Conservation (phyloP, 441 rosid genomes). For the Adansonia gregorii region DNA sequence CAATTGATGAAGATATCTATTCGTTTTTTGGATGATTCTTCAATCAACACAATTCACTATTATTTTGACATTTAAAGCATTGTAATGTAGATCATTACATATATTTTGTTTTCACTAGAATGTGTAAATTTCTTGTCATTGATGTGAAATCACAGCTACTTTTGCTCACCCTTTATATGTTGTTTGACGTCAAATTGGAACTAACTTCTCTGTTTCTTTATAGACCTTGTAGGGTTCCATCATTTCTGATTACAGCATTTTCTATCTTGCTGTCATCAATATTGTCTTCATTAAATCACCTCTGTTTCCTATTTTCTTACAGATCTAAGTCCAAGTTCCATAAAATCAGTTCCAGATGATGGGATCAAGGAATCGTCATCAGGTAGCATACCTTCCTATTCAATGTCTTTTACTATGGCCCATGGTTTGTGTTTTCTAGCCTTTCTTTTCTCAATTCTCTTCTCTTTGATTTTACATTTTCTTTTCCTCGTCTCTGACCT, state of each 20-base stretch:
- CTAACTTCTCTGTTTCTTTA: not conserved
- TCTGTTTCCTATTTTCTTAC: constrained; percentile 10
- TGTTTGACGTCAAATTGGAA: not conserved
- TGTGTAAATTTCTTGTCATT: constrained; percentile 1
- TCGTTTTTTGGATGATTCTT: not conserved
- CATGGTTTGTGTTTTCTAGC: not conserved
- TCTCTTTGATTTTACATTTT: not conserved
- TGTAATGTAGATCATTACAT: too few species aligned
- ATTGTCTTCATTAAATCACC: not conserved
- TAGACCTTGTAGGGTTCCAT: not conserved
- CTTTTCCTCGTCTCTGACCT: not conserved
- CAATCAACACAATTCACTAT: not conserved
- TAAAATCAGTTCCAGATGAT: constrained; percentile 1
- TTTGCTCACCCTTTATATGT: not conserved
- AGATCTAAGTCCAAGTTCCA: constrained; percentile 15
- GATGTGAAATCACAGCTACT: not conserved
- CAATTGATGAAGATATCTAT: not conserved
- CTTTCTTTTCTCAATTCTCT: not conserved
- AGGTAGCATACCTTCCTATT: constrained; percentile 10
- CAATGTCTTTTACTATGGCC: not conserved
- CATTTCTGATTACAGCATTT: not conserved
- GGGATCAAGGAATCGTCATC: not conserved
- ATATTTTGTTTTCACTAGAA: not conserved
- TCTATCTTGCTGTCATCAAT: not conserved
- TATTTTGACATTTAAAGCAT: too few species aligned